phyloP scores from a whole-genome alignment of 2,329 filamentous ascomycete species.

The Arthrobotrys sphaeroides region DNA sequence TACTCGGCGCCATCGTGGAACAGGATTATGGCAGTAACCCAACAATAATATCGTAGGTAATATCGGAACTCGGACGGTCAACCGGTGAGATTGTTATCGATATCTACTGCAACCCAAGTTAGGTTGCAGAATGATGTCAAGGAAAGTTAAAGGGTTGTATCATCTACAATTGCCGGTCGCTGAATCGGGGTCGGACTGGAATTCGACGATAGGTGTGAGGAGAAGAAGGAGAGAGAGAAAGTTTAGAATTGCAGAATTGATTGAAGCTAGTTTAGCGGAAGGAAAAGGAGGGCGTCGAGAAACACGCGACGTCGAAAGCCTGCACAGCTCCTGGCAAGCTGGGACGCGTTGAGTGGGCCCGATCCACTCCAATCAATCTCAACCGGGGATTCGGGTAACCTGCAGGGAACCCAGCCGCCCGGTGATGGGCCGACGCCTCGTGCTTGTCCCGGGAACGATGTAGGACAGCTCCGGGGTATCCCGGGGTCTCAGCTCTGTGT shows the following conservation, averaged over 20 bases:
- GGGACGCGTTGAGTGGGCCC: conserved; percentile 21
- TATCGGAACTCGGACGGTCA: neutral
- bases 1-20: conserved; percentile 59
- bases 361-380: conserved; percentile 4
- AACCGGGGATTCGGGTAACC: conserved; percentile 18
- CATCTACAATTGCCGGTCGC: conserved; percentile 27
- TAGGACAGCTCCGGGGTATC: no score
- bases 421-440: neutral
- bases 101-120: conserved; percentile 2
- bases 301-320: conserved; percentile 31
- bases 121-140: neutral
- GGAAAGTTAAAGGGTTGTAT: neutral
- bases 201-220: neutral
- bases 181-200: neutral
- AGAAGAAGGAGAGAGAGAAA: neutral
- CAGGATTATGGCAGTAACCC: conserved; percentile 54
- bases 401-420: conserved; percentile 19
- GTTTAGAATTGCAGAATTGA: neutral
- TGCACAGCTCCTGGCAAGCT: conserved; percentile 5
- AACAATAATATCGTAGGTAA: neutral
- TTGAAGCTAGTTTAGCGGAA: neutral
- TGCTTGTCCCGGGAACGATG: no score
- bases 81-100: conserved; percentile 5
- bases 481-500: no score
- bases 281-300: conserved; percentile 39